Base-by-base conservation (phyloP, 2,329 filamentous ascomycete genomes). In the Colletotrichum tropicicola region DNA sequence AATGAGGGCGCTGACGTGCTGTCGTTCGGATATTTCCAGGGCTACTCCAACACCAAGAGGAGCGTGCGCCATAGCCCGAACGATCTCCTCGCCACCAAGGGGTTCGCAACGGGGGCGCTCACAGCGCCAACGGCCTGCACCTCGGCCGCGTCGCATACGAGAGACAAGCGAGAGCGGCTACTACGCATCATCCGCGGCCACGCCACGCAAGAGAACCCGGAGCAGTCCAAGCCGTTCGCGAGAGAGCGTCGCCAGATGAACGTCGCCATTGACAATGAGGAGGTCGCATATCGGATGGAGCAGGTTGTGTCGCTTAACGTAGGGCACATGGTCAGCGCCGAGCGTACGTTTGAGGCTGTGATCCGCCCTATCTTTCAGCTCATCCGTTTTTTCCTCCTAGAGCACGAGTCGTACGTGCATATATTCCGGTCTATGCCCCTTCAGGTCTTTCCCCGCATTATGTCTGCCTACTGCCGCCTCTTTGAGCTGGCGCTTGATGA, bases 31-130 rank as follows among this genome's bases (percentile, higher is more conserved):
- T 66, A 58, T 23, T 66, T 66, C 47, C 19, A 68, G 21, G 62
- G 51, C 12, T 68, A 68, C 45, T 68, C 48, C 2, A 66, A 59
- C 37, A 57, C 66, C 10, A 68, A 68, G 54, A 62, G 51, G 13
- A 70, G 58, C 17, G 25, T 62, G 21, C 17, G 25, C 13, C 13
- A 66, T 39, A 56, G 62, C 35, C 35, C 28, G 1, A 12, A 52
- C 28, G 30, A 59, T 37, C 49, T 64, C 4, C 56, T 58, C 3
- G 51, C 57, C 2, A 66, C 43, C 2, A 60, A 59, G 39, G 57
- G 66, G 8, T 45, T 54, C 6, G 19, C 48, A 13, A 68, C 48
- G 19, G 61, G 15, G 5, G 66, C 28, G 4, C 23, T 68, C 4
- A 65, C 53, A 2, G 28, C 65, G 10, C 57, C 35, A 15, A 28